Percentiles rank a stretch among this genome's conserved stretches.
phyloP scores from a whole-genome alignment of 495 filamentous ascomycete genomes.

The Extremus antarcticus region DNA sequence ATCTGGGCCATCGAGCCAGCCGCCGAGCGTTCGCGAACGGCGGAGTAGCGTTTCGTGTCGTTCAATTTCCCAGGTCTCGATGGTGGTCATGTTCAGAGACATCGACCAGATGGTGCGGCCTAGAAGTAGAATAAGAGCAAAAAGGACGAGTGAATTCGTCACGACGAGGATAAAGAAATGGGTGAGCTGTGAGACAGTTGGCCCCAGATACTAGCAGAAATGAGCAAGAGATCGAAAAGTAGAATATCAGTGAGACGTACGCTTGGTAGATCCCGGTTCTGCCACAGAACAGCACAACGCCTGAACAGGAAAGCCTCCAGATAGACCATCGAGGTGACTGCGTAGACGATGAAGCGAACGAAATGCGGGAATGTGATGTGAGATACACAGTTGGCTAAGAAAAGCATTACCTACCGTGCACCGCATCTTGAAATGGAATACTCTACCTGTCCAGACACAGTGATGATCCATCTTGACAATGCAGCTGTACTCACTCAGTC shows the following conservation, averaged over 20 bases:
- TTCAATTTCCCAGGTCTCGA: slow-evolving; percentile 89
- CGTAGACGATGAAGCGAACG: slow-evolving; percentile 74
- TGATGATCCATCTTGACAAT: slow-evolving; percentile 98
- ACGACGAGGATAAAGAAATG: slow-evolving; percentile 56
- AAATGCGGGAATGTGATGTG: slow-evolving; percentile 84
- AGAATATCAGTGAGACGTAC: slow-evolving; percentile 30
- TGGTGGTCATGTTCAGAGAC: slow-evolving; percentile 62
- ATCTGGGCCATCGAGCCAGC: slow-evolving; percentile 50
- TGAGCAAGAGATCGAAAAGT: background rate
- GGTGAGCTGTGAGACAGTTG: slow-evolving; percentile 47
- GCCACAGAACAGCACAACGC: slow-evolving; percentile 54
- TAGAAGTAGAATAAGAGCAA: slow-evolving; percentile 57
- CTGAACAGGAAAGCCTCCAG: slow-evolving; percentile 49
- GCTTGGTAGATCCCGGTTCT: slow-evolving; percentile 54
- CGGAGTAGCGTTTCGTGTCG: slow-evolving; percentile 66
- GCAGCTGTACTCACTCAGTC: slow-evolving; percentile 43
- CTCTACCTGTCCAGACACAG: slow-evolving; percentile 74
- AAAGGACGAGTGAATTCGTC: slow-evolving; percentile 48
- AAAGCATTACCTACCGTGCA: slow-evolving; percentile 17
- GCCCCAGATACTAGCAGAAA: slow-evolving; percentile 74
- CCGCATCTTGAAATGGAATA: background rate
- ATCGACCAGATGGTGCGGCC: slow-evolving; percentile 48
- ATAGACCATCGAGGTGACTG: slow-evolving; percentile 55
- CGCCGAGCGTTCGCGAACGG: slow-evolving; percentile 45
- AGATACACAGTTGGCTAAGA: slow-evolving; percentile 67